A percentile compares a stretch with the other conserved stretches of the same genome.
These are phyloP conservation scores for Tetracladium marchalianum DNA, from an alignment of 495 filamentous ascomycete species.

Conservation along the genomic window DNA sequence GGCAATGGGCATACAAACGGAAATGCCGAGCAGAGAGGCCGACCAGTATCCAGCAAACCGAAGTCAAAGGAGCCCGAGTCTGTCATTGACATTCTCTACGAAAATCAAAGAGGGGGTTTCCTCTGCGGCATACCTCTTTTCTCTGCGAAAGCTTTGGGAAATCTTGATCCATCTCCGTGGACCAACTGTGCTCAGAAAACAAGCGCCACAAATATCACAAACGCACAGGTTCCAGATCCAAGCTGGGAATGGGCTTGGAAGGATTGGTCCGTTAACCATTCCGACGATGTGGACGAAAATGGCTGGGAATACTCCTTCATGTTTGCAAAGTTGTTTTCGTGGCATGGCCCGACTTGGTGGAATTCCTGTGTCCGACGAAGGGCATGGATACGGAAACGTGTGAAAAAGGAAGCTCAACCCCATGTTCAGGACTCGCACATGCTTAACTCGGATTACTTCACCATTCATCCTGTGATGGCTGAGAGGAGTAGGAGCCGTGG, in stretches of 20 bases:
- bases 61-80: slow-evolving; percentile 29
- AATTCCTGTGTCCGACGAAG: slow-evolving; percentile 84
- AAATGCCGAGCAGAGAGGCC: slow-evolving; percentile 14
- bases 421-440: slow-evolving; percentile 39
- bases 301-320: slow-evolving; percentile 94
- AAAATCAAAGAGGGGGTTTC: slow-evolving; percentile 82
- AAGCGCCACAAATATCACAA: slow-evolving; percentile 77
- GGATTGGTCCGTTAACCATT: slow-evolving; percentile 88
- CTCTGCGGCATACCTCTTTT: slow-evolving; percentile 85
- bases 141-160: slow-evolving; percentile 74
- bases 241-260: slow-evolving; percentile 96
- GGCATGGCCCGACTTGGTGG: slow-evolving; percentile 90
- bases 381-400: slow-evolving; percentile 79
- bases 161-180: slow-evolving; percentile 81
- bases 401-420: slow-evolving; percentile 43
- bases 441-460: slow-evolving; percentile 81
- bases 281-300: slow-evolving; percentile 77
- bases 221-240: slow-evolving; percentile 88
- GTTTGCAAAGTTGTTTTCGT: slow-evolving; percentile 65
- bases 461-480: slow-evolving; percentile 43
- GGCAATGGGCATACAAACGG: slow-evolving; percentile 16
- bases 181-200: slow-evolving; percentile 61
- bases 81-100: slow-evolving; percentile 81
- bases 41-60: slow-evolving; percentile 5
- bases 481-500: slow-evolving; percentile 12